Evolutionary conservation across 1,139 yeast species (phyloP).

Genomic region (Kurtzmaniella natalensis): DNA sequence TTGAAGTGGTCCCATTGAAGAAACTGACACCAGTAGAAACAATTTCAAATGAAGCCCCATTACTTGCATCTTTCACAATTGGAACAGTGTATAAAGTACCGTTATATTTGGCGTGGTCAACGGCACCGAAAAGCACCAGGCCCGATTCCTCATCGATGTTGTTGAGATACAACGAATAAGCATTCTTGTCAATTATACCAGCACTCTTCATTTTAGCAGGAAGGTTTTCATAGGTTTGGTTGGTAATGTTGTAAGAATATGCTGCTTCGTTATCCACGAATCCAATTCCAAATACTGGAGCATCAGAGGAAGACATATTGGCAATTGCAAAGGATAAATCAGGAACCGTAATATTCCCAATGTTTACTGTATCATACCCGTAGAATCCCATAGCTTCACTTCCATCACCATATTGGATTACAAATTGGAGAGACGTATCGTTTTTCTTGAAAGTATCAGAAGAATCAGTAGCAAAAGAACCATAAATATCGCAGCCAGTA

Average conservation of each 20-base stretch:
- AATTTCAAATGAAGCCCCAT: too few relatives aligned
- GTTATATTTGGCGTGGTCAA: conserved; percentile 42
- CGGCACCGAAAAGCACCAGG: conserved; percentile 43
- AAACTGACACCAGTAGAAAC: not conserved
- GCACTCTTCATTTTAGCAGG: conserved; percentile 42
- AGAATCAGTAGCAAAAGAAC: conserved; percentile 33
- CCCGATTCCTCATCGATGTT: conserved; percentile 1
- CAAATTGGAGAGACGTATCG: conserved; percentile 26
- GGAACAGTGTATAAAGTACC: conserved; percentile 16
- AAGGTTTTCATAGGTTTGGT: conserved; percentile 41
- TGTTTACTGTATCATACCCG: conserved; percentile 44
- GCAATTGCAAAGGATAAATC: conserved; percentile 50
- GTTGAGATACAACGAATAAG: conserved; percentile 7
- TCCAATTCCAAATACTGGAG: conserved; percentile 55
- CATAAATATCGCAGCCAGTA: conserved; percentile 29
- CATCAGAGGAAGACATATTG: conserved; percentile 34
- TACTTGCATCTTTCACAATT: not conserved
- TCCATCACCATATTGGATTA: conserved; percentile 58
- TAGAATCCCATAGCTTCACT: conserved; percentile 58
- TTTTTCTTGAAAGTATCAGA: conserved; percentile 31
- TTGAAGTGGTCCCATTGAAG: not conserved
- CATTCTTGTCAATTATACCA: conserved; percentile 34
- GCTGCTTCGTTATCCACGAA: conserved; percentile 47
- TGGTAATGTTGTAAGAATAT: conserved; percentile 10
- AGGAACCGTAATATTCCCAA: conserved; percentile 37